Evolutionary conservation across 805 yeast species (phyloP), one percentile per base, ranked within the genome.

Genomic region (Isabelozyma heimii): DNA sequence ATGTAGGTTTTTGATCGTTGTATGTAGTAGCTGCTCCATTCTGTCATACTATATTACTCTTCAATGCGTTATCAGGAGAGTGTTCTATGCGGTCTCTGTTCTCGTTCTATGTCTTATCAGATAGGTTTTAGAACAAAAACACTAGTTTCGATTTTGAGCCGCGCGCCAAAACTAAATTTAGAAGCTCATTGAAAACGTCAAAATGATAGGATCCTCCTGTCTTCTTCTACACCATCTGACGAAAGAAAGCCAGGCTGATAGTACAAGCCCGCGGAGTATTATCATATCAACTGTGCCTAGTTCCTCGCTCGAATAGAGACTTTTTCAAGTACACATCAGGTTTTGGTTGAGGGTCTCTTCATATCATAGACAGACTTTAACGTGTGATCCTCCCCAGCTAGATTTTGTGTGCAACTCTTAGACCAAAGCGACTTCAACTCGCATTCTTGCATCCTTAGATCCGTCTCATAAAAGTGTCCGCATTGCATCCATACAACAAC

Each of bases 1-100:
- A 45, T 56, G 58, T 10, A 61, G 47, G 28, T 56, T 53, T 44
- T 54, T 50, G 37, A 61, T 49, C 6, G 60, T 59, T 14, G 47
- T 48, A 42, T 52, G 57, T 12, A 61, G 56, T 16, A 59, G 50
- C 20, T 49, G 55, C 38, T 56, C 53, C 49, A 59, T 16, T 9
- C 35, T 30, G 35, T 30, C 35, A 30, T 30, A 30, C n/a, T 2
- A 2, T 30, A 10, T 13, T 10, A 30, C 35, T 30, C 8, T 4
- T 30, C 35, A 30, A 30, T 30, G 35, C 35, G 5, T 30, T 30
- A 30, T 30, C 35, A 10, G n/a, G 4, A 1, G 35, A 10, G 8
- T 30, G n/a, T 30, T 30, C 35, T 30, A 13, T 13, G 35, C 35
- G 35, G n/a, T 30, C 8, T 9, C n/a, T 30, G n/a, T 30, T 9